A percentile compares a stretch with the other conserved stretches of the same genome.
These are phyloP conservation scores for Hypericum perforatum DNA, from an alignment of 345 rosid species.

Conservation along the genomic window DNA sequence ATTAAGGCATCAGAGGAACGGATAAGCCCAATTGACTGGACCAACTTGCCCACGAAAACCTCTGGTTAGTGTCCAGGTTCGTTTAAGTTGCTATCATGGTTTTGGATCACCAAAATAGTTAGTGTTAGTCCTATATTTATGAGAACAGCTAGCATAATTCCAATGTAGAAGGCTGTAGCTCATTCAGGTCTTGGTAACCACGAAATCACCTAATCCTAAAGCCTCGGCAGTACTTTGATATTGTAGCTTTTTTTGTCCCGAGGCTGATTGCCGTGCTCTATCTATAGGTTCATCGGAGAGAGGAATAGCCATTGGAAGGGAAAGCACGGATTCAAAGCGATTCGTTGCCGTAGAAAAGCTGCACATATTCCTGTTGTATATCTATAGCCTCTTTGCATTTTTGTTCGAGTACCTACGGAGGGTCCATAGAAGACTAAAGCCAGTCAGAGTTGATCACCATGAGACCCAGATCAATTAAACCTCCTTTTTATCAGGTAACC, in stretches of 20 bases:
- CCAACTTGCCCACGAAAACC: constrained; percentile 37
- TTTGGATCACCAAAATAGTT: no score
- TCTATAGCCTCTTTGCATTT: constrained; percentile 49
- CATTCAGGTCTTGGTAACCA: no score
- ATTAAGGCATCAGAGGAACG: constrained; percentile 50
- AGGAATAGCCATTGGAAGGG: constrained; percentile 21
- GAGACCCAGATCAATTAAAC: constrained; percentile 7
- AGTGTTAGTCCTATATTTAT: no score
- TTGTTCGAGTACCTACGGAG: constrained; percentile 42
- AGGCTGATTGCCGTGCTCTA: no score
- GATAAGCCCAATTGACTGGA: constrained; percentile 59
- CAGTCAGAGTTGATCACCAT: constrained; percentile 49
- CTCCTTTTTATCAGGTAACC: background rate
- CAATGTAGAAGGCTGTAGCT: no score
- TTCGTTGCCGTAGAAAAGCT: constrained; percentile 28
- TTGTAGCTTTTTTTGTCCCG: no score
- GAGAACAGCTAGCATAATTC: no score
- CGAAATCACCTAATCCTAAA: no score
- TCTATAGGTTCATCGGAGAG: constrained; percentile 33
- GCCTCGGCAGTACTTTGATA: no score
- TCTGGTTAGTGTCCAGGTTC: constrained; percentile 30
- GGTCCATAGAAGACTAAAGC: constrained; percentile 38
- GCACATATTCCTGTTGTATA: constrained; percentile 35
- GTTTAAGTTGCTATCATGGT: no score
- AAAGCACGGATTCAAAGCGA: constrained; percentile 24